A percentile compares a stretch with the other conserved stretches of the same genome.
Evolutionary conservation across 768 basidiomycete species (phyloP).

Genomic region (Mycena olivaceomarginata): DNA sequence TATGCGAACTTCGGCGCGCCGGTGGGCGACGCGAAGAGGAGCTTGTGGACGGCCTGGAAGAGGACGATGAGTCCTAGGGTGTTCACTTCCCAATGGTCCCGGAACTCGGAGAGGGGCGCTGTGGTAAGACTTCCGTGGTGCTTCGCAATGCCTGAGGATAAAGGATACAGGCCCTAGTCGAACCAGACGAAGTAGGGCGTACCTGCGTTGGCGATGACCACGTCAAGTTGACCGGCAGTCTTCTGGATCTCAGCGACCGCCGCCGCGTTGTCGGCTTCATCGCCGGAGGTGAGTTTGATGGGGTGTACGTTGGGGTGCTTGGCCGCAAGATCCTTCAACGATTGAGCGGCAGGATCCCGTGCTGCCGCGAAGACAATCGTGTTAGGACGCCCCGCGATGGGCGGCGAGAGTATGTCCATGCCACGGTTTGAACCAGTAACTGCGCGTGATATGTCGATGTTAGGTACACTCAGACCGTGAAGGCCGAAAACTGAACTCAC

Average conservation of each 20-base stretch:
- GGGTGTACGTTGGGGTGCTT: slow-evolving; percentile 12
- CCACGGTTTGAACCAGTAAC: slow-evolving; percentile 2
- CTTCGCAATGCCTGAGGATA: not conserved
- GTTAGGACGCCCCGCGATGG: slow-evolving; percentile 1
- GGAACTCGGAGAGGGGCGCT: not conserved
- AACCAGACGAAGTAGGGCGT: not conserved
- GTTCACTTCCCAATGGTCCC: slow-evolving; percentile 15
- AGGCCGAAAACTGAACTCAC: not conserved
- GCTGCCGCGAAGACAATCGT: not conserved
- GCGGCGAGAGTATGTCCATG: not conserved
- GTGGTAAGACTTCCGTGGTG: not conserved
- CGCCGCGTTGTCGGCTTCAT: slow-evolving; percentile 2
- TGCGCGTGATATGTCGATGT: not conserved
- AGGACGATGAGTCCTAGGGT: not conserved
- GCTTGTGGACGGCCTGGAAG: slow-evolving; percentile 4
- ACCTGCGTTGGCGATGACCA: not conserved
- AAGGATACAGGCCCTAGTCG: too few species aligned
- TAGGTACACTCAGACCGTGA: too few species aligned
- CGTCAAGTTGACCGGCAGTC: not conserved
- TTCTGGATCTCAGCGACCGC: slow-evolving; percentile 12
- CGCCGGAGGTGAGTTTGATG: not conserved
- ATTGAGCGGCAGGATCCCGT: not conserved
- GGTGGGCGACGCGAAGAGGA: slow-evolving; percentile 9
- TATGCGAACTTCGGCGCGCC: slow-evolving; percentile 1
- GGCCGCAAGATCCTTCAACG: slow-evolving; percentile 6